Evolutionary conservation across 306 rosid species (phyloP).

Genomic region (Cajanus cajan): DNA sequence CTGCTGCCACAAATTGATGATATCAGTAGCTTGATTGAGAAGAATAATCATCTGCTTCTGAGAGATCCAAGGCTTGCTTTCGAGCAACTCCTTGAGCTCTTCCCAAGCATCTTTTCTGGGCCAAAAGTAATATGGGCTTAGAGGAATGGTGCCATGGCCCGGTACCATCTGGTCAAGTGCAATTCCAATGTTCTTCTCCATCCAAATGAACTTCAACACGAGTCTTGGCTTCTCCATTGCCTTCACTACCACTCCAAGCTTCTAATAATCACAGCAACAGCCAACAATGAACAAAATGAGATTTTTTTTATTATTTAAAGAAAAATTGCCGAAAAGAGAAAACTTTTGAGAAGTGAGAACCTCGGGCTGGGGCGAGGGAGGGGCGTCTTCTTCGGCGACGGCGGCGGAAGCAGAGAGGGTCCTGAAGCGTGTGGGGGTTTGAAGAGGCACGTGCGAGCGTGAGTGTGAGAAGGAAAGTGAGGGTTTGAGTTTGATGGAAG

Average conservation of each 20-base stretch:
- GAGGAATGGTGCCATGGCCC: constrained; percentile 82
- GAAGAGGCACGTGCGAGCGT: background rate
- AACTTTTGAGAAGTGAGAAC: background rate
- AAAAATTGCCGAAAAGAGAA: background rate
- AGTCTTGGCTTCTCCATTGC: constrained; percentile 73
- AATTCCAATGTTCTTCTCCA: constrained; percentile 97
- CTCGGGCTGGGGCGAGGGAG: constrained; percentile 33
- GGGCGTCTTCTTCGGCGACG: constrained; percentile 47
- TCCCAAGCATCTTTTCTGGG: constrained; percentile 99
- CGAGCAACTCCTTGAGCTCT: constrained; percentile 91
- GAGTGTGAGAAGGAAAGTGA: constrained; percentile 17
- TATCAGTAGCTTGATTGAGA: constrained; percentile 97
- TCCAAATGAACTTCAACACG: constrained; percentile 92
- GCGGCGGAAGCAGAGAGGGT: constrained; percentile 32
- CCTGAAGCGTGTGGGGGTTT: constrained; percentile 16
- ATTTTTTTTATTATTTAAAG: background rate
- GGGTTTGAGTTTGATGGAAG: constrained; percentile 32
- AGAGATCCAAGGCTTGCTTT: constrained; percentile 97
- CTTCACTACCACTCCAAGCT: constrained; percentile 90
- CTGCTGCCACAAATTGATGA: constrained; percentile 98
- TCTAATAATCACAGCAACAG: constrained; percentile 47
- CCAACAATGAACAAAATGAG: background rate
- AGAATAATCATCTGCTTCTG: constrained; percentile 98
- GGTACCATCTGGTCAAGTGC: constrained; percentile 82
- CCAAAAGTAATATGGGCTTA: constrained; percentile 98